Conservation (phyloP, 106 monocot species). For the Hemerocallis citrina region DNA sequence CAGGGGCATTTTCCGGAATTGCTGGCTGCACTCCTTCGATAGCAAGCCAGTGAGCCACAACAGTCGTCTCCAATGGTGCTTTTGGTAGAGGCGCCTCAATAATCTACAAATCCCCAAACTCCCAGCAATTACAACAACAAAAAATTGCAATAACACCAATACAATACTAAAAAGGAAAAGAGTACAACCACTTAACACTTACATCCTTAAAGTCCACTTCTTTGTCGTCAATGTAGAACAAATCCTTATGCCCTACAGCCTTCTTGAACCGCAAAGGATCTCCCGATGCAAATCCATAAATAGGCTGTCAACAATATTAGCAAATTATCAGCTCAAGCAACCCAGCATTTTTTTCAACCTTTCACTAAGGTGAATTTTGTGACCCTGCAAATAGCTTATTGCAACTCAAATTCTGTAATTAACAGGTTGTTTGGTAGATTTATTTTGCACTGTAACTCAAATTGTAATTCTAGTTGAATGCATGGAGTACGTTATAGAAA, state of each 20-base stretch:
- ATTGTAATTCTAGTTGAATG: too few species aligned
- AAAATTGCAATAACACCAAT: background rate
- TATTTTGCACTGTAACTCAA: too few species aligned
- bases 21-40: constrained; percentile 94
- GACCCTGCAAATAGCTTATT: too few species aligned
- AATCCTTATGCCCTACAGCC: constrained; percentile 92
- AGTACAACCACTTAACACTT: background rate
- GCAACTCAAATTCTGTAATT: too few species aligned
- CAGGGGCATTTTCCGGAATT: constrained; percentile 90
- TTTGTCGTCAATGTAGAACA: constrained; percentile 96
- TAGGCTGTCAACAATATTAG: constrained; percentile 49
- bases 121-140: background rate
- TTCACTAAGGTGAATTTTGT: too few species aligned
- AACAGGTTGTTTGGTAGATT: too few species aligned
- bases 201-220: constrained; percentile 95
- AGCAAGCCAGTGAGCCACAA: constrained; percentile 88
- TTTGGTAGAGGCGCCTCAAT: constrained; percentile 91
- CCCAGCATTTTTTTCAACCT: background rate
- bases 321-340: constrained; percentile 3
- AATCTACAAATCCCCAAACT: constrained; percentile 36
- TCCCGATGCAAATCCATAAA: constrained; percentile 96
- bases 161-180: background rate
- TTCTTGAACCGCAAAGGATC: constrained; percentile 88
- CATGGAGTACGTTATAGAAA: too few species aligned
- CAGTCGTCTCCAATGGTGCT: constrained; percentile 86